Conservation (phyloP, 192 early-diverging fungal species). For the Chytriomyces hyalinus region DNA sequence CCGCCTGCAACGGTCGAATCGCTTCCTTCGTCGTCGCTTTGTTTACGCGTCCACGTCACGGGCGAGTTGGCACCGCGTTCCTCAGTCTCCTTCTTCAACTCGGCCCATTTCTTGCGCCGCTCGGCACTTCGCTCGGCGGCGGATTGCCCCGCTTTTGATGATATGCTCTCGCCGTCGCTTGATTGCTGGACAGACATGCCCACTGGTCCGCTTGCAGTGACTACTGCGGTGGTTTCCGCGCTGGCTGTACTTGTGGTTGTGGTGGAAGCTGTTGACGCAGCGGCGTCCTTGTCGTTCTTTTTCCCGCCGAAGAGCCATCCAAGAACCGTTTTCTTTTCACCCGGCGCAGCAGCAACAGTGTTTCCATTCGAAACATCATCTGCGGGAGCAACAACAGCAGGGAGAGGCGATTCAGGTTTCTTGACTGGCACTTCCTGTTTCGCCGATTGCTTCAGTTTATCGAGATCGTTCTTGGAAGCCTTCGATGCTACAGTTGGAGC, state of each 20-base stretch:
- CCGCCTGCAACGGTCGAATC: not conserved
- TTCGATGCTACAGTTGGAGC: not conserved
- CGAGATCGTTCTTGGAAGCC: not conserved
- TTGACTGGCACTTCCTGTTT: not conserved
- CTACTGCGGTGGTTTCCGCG: not conserved
- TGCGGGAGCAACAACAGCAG: not conserved
- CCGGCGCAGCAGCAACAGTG: not conserved
- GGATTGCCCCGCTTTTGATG: not conserved
- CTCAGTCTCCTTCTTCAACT: conserved; percentile 11
- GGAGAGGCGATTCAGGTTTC: not conserved
- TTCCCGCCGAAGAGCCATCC: conserved; percentile 26
- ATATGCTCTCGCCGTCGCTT: conserved; percentile 20
- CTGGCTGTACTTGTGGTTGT: not conserved
- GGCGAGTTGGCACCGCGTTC: not conserved
- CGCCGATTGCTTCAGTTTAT: not conserved
- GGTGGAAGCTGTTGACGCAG: not conserved
- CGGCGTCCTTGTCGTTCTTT: not conserved
- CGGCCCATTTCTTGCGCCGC: conserved; percentile 27
- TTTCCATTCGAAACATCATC: not conserved
- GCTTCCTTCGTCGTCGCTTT: conserved; percentile 12
- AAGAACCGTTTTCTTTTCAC: conserved; percentile 32
- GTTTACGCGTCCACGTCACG: not conserved
- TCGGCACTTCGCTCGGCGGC: conserved; percentile 26
- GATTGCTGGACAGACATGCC: conserved; percentile 3
- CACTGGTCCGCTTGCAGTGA: not conserved